These are phyloP conservation scores for Phialocephala sp. DNA, from an alignment of 2,329 filamentous ascomycete species.

Conservation along the genomic window DNA sequence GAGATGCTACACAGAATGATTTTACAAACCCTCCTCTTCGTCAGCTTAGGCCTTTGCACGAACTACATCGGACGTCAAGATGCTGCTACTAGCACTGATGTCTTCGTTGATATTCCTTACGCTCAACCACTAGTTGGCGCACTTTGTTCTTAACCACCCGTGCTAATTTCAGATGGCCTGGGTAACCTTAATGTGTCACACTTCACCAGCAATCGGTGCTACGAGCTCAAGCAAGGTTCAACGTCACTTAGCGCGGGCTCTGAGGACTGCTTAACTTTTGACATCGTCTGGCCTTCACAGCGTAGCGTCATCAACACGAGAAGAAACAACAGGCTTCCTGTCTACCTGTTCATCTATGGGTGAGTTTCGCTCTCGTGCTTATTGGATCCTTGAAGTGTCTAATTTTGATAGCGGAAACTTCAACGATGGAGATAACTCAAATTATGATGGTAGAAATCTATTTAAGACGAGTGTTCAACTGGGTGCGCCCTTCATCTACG, in stretches of 20 bases:
- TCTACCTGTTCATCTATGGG: constrained; percentile 65
- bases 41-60: neutral
- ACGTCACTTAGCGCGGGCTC: constrained; percentile 12
- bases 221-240: constrained; percentile 9
- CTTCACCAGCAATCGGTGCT: constrained; percentile 31
- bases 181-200: constrained; percentile 20
- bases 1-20: neutral
- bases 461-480: constrained; percentile 21
- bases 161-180: constrained; percentile 8
- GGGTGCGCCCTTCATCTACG: constrained; percentile 42
- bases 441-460: constrained; percentile 24
- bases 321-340: constrained; percentile 45
- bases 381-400: constrained; percentile 22
- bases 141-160: constrained; percentile 22
- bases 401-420: constrained; percentile 51
- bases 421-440: constrained; percentile 37
- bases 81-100: constrained; percentile 33
- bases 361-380: constrained; percentile 43
- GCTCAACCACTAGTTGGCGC: constrained; percentile 21
- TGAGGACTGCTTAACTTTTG: constrained; percentile 47
- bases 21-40: neutral
- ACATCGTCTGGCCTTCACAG: constrained; percentile 45
- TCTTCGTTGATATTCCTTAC: constrained; percentile 31
- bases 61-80: constrained; percentile 14
- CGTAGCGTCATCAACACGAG: neutral